A percentile compares a stretch with the other conserved stretches of the same genome.
Conservation (phyloP, 371 early-diverging fungal genomes). For the Syncephalis plumigaleata region DNA sequence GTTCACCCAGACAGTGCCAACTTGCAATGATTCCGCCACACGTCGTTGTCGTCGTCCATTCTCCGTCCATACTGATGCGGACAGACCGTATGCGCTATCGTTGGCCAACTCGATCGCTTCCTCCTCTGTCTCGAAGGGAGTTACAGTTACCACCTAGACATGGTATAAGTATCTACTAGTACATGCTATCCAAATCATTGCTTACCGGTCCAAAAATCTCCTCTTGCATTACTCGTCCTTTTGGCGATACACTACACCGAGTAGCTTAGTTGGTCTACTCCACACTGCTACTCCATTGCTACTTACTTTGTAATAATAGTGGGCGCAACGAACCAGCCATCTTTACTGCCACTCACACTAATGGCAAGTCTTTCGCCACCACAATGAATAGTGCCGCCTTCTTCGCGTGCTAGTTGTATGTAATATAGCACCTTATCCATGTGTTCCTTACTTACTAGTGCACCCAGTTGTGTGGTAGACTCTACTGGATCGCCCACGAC, state of each 20-base stretch:
- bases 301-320: constrained; percentile 38
- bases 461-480: constrained; percentile 30
- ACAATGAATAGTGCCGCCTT: constrained; percentile 43
- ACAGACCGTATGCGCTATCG: constrained; percentile 53
- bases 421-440: constrained; percentile 47
- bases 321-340: constrained; percentile 49
- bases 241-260: constrained; percentile 18
- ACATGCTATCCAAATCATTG: neutral
- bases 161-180: neutral
- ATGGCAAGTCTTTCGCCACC: constrained; percentile 14
- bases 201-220: constrained; percentile 72
- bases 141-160: constrained; percentile 33
- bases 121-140: constrained; percentile 46
- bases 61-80: constrained; percentile 57
- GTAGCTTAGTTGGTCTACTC: neutral
- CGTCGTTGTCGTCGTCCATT: constrained; percentile 37
- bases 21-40: constrained; percentile 29
- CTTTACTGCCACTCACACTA: constrained; percentile 6
- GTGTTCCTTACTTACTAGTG: constrained; percentile 39
- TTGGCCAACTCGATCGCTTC: constrained; percentile 56
- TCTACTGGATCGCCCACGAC: constrained; percentile 44
- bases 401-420: constrained; percentile 36
- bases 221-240: constrained; percentile 42
- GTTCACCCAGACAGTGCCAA: constrained; percentile 57
- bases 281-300: no score